Base-by-base conservation (phyloP, 768 basidiomycete genomes). In the Mycena metata region DNA sequence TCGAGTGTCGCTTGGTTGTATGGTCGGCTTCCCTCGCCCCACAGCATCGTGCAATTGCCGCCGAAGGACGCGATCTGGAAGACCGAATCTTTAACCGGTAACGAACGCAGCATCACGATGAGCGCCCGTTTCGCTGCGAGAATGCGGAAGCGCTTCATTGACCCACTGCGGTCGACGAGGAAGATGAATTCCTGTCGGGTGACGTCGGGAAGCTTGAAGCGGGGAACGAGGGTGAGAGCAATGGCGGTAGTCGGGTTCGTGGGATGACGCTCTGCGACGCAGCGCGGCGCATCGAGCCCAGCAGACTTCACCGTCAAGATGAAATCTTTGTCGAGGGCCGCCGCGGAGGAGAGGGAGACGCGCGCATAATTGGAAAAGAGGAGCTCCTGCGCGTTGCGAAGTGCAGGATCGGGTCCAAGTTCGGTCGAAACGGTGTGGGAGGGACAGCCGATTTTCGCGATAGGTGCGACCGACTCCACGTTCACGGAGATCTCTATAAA, bases 51-150 rank as follows among this genome's bases (percentile, higher is more conserved):
- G 13, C 66, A 72, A 0, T 7, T 0, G 2, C 0, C 45, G 0
- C 83, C 85, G 63, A 86, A 87, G 43, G 82, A 82, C 42, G 82
- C 74, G 24, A 87, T 78, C 35, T 87, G 86, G 74, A 86, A 83
- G 2, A 46, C 62, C 0, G 83, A 82, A 16, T 76, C 75, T 0
- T 64, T 23, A 26, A 55, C 52, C 0, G 83, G 82, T 11, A 86
- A 78, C 4, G 82, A 70, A 5, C 75, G 79, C 4, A 87, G 76
- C 8, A 87, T 66, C 66, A 84, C 79, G 0, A 65, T 56, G 33
- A 87, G 75, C 0, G 84, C 81, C 36, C 72, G 66, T 54, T 79
- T 81, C 3, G 83, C 82, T 1, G 76, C 78, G 23, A 72, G 72
- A 10, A 85, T 82, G 9, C 79, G 60, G 7, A 1, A 19, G 9